A percentile compares a stretch with the other conserved stretches of the same genome.
phyloP scores from a whole-genome alignment of 2,329 filamentous ascomycete genomes.

The Lomentospora prolificans region DNA sequence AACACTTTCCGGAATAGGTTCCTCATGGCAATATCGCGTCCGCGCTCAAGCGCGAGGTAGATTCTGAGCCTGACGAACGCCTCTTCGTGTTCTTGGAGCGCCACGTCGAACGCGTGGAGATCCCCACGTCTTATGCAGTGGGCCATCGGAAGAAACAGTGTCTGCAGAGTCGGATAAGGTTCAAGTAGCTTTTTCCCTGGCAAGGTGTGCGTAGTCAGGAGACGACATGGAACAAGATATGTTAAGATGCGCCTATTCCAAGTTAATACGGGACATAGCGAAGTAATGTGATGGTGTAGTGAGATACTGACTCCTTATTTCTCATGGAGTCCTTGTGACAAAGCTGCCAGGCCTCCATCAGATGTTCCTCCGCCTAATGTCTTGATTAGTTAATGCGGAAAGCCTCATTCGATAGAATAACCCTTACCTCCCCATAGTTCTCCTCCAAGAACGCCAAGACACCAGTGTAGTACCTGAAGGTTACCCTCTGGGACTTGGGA shows the following conservation, averaged over 20 bases:
- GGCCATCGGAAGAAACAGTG: conserved; percentile 68
- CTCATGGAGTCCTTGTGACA: conserved; percentile 63
- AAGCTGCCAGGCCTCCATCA: conserved; percentile 71
- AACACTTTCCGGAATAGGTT: conserved; percentile 92
- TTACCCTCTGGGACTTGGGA: conserved; percentile 83
- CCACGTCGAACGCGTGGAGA: conserved; percentile 72
- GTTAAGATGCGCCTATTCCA: conserved; percentile 68
- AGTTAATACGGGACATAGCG: neutral
- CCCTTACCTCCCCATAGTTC: conserved; percentile 65
- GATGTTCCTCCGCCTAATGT: conserved; percentile 61
- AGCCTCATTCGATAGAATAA: neutral
- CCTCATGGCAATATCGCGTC: conserved; percentile 81
- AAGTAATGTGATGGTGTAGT: neutral
- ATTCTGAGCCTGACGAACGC: conserved; percentile 89
- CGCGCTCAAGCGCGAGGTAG: conserved; percentile 87
- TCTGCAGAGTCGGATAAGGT: conserved; percentile 66
- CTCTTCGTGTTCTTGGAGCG: conserved; percentile 73
- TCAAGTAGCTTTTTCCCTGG: conserved; percentile 63
- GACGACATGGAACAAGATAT: conserved; percentile 87
- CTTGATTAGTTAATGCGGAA: conserved; percentile 3
- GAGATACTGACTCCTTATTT: conserved; percentile 71
- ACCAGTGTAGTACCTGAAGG: conserved; percentile 92
- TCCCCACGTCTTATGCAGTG: conserved; percentile 74
- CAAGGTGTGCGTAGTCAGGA: conserved; percentile 78
- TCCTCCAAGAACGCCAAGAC: conserved; percentile 92